Base-by-base conservation (phyloP, 306 rosid genomes). In the Abrus pulchellus region DNA sequence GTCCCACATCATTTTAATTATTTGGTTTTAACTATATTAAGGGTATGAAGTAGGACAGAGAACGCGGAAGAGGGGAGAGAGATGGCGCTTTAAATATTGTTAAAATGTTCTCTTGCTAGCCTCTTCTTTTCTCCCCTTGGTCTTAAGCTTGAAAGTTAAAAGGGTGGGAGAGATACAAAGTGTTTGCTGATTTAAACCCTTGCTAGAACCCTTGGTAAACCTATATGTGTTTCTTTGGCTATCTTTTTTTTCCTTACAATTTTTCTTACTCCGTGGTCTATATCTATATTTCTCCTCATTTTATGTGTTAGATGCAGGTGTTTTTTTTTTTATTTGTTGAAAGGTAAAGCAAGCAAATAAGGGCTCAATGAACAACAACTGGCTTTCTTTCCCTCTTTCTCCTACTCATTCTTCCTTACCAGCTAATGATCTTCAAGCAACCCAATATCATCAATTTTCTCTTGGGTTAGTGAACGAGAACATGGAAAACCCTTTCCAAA, bases 301-400 rank as follows among this genome's bases (percentile, higher is more conserved):
- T 13, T 67, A n/a, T 48, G 83, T 68, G 41, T 53, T 48, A 5
- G 84, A 63, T 68, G 76, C 89, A 89, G 95, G 89, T 54, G 68
- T 44, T 72, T 49, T 74, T 72, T 49, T 74, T 20, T 80, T 82
- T 78, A 75, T 85, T 82, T 68, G 6, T 72, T 69, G 80, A 62
- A 80, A 57, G 56, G 43, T 34, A 44, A 61, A 59, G 29, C 3
- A 38, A 64, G 52, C 32, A 5, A 33, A 36, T 34, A 83, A 77
- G 88, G 87, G 90, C 68, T 88, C 96, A 62, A 90, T 90, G 94
- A 93, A 95, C 77, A 95, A 95, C 88, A 95, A 93, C 91, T 95
- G 99, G 98, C 97, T 95, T 52, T 93, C 99, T 1, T 95, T 91
- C 83, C 99, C 99, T 56, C 94, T 93, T 70, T 91, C 97, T 33